phyloP scores from a whole-genome alignment of 2,329 filamentous ascomycete species.

The Aureobasidium sp. region DNA sequence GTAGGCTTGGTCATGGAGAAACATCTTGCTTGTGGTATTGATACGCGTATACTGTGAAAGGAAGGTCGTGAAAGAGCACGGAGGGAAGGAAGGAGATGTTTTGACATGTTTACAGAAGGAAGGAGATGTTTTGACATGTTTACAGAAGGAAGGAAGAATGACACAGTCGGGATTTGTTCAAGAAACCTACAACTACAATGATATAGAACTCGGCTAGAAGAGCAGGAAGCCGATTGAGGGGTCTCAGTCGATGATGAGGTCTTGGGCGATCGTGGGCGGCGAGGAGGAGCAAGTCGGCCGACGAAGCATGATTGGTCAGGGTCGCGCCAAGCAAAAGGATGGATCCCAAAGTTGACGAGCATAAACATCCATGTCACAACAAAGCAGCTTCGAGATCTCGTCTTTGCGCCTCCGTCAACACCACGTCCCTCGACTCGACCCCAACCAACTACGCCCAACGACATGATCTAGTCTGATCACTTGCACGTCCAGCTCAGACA shows the following conservation, averaged over 20 bases:
- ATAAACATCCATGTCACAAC: constrained; percentile 12
- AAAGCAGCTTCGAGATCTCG: constrained; percentile 6
- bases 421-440: neutral
- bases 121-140: neutral
- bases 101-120: neutral
- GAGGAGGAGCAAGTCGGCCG: neutral
- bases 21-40: constrained; percentile 20
- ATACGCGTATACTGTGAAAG: too few species aligned
- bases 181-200: neutral
- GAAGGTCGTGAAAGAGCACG: neutral
- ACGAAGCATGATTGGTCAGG: neutral
- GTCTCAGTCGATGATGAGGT: neutral
- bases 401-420: neutral
- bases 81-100: neutral
- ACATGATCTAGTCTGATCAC: constrained; percentile 6
- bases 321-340: neutral
- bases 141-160: neutral
- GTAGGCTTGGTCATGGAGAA: constrained; percentile 8
- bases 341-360: neutral
- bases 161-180: neutral
- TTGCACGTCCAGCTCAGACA: constrained; percentile 6
- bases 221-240: constrained; percentile 3
- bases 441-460: neutral
- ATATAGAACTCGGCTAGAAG: neutral
- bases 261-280: neutral